Evolutionary conservation across 2,329 filamentous ascomycete genomes (phyloP).

Genomic region (Neofusicoccum cordaticola): DNA sequence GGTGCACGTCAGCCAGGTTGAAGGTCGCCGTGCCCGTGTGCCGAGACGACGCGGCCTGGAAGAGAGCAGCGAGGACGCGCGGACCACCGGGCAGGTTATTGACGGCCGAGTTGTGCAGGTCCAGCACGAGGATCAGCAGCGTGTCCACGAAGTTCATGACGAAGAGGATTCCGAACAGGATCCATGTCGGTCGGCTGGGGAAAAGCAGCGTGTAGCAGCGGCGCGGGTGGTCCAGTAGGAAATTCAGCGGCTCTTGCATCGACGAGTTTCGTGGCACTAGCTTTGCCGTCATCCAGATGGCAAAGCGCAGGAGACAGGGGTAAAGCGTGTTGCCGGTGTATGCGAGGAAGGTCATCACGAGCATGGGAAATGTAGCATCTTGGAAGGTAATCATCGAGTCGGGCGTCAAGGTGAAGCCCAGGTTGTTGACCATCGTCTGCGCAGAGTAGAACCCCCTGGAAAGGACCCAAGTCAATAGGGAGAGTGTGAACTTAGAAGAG

Average conservation of each 20-base stretch:
- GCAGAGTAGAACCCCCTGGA: constrained; percentile 37
- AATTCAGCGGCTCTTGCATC: constrained; percentile 50
- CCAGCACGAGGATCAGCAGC: constrained; percentile 19
- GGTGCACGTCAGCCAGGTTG: constrained; percentile 46
- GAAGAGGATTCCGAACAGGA: constrained; percentile 50
- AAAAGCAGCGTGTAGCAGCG: constrained; percentile 64
- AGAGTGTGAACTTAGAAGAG: background rate
- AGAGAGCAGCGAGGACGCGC: constrained; percentile 55
- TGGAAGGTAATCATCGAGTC: constrained; percentile 62
- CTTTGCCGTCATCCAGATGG: constrained; percentile 57
- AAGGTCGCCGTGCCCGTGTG: constrained; percentile 49
- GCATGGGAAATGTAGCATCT: constrained; percentile 42
- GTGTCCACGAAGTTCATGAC: constrained; percentile 52
- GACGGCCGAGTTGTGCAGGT: constrained; percentile 52
- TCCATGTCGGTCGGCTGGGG: constrained; percentile 57
- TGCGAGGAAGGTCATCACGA: constrained; percentile 49
- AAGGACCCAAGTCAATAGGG: background rate
- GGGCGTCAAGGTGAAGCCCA: constrained; percentile 55
- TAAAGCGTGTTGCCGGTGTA: constrained; percentile 57
- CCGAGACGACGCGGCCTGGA: constrained; percentile 54
- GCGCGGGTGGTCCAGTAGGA: constrained; percentile 61
- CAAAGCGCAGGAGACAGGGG: constrained; percentile 56
- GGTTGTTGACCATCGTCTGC: constrained; percentile 53
- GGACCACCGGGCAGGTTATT: constrained; percentile 42
- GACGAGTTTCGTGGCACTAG: constrained; percentile 39